These are phyloP conservation scores for Neocucurbitaria cava DNA, from an alignment of 2,329 filamentous ascomycete species.

Conservation along the genomic window DNA sequence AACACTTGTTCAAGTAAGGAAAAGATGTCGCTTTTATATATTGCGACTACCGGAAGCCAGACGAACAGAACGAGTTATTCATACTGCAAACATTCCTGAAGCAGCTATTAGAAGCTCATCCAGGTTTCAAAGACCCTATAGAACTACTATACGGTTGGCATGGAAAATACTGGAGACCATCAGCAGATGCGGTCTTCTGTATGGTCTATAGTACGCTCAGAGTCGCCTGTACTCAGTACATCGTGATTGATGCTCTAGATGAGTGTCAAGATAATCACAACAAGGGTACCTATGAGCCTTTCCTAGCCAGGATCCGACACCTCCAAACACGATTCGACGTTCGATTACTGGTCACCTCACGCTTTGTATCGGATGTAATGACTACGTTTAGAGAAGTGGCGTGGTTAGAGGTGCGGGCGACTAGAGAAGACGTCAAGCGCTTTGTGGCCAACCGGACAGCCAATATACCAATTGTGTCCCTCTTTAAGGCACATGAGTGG, in stretches of 20 bases:
- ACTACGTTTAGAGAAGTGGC: neutral
- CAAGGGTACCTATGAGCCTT: constrained; percentile 7
- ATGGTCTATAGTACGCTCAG: constrained; percentile 5
- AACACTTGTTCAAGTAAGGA: constrained; percentile 46
- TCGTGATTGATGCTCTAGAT: constrained; percentile 47
- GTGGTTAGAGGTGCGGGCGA: constrained; percentile 28
- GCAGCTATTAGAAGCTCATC: constrained; percentile 13
- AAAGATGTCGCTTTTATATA: constrained; percentile 56
- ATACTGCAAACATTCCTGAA: constrained; percentile 17
- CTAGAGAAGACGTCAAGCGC: constrained; percentile 21
- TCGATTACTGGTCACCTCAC: constrained; percentile 17
- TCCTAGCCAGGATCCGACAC: constrained; percentile 6
- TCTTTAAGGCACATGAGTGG: too few species aligned
- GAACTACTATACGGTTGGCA: neutral
- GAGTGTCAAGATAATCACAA: constrained; percentile 38
- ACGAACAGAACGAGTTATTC: constrained; percentile 43
- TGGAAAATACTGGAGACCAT: constrained; percentile 5
- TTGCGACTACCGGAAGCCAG: constrained; percentile 51
- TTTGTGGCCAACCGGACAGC: constrained; percentile 23
- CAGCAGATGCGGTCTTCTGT: constrained; percentile 6
- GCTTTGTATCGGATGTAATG: neutral
- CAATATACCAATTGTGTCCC: constrained; percentile 24
- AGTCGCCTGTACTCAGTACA: constrained; percentile 6
- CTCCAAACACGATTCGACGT: constrained; percentile 8
- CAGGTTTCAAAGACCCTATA: neutral